A percentile compares a stretch with the other conserved stretches of the same genome.
These are phyloP conservation scores for Blastobotrys raffinosifermentans DNA, from an alignment of 1,139 yeast species.

Conservation along the genomic window DNA sequence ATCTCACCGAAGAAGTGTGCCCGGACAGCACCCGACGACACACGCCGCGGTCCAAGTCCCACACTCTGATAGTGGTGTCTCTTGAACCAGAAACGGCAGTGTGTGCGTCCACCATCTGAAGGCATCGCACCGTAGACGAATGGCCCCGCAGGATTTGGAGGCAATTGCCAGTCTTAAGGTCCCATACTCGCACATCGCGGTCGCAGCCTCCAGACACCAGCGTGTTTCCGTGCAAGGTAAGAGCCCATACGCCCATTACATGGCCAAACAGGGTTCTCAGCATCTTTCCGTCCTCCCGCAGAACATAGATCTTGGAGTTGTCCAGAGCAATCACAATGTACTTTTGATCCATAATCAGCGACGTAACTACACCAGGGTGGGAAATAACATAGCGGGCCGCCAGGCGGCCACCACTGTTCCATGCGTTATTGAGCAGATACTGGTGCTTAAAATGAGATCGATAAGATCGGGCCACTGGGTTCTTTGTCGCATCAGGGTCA, in stretches of 20 bases:
- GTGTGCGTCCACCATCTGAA: conserved; percentile 66
- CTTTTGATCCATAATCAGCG: conserved; percentile 33
- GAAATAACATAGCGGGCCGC: conserved; percentile 37
- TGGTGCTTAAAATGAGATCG: conserved; percentile 40
- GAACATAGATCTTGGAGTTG: conserved; percentile 39
- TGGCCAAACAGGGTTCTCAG: conserved; percentile 76
- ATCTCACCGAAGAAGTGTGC: conserved; percentile 65
- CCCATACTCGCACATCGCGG: conserved; percentile 88
- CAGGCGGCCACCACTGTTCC: conserved; percentile 38
- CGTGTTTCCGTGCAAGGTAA: conserved; percentile 71
- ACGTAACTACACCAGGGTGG: conserved; percentile 37
- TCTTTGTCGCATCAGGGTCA: conserved; percentile 32
- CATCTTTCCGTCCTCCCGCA: conserved; percentile 58
- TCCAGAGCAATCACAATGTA: conserved; percentile 40
- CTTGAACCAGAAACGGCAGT: conserved; percentile 85
- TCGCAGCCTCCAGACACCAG: conserved; percentile 89
- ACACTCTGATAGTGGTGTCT: conserved; percentile 82
- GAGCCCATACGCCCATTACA: conserved; percentile 97
- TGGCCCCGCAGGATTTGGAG: conserved; percentile 85
- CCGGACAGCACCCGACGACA: conserved; percentile 74
- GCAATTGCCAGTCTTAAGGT: conserved; percentile 64
- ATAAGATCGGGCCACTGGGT: conserved; percentile 34
- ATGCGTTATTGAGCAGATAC: conserved; percentile 37
- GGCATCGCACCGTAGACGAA: conserved; percentile 87
- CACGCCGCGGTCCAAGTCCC: conserved; percentile 78